These are phyloP conservation scores for Oenanthe sinensis DNA, from an alignment of 129 eudicot species.

Conservation along the genomic window DNA sequence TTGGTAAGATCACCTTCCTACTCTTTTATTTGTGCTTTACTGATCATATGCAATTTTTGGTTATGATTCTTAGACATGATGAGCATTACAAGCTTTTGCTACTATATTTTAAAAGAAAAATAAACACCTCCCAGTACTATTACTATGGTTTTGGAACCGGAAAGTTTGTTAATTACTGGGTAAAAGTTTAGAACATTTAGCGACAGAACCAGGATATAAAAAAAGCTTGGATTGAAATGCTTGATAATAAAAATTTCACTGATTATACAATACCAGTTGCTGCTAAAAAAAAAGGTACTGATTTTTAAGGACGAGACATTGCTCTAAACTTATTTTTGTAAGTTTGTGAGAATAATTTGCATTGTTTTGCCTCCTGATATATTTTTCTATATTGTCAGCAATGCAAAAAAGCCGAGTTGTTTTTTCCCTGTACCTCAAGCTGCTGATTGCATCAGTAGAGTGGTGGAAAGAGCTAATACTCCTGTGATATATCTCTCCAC, in stretches of 20 bases:
- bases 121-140: neutral
- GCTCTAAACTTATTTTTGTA: too few relatives aligned
- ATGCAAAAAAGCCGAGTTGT: slow-evolving; percentile 90
- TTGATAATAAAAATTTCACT: too few relatives aligned
- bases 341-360: neutral
- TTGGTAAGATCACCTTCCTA: slow-evolving; percentile 47
- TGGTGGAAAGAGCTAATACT: slow-evolving; percentile 75
- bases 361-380: neutral
- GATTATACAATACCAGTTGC: too few relatives aligned
- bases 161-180: neutral
- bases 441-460: slow-evolving; percentile 79
- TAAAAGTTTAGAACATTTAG: neutral
- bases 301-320: too few relatives aligned
- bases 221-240: too few relatives aligned
- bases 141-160: neutral
- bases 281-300: too few relatives aligned
- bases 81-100: neutral
- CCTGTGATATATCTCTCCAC: slow-evolving; percentile 95
- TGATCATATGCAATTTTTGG: neutral
- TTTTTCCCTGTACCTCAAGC: slow-evolving; percentile 93
- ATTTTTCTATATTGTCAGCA: slow-evolving; percentile 38
- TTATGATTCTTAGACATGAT: neutral
- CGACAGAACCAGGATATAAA: too few relatives aligned
- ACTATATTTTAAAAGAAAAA: neutral
- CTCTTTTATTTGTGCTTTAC: neutral